These are phyloP conservation scores for Lithospermum erythrorhizon DNA, from an alignment of 257 asterid species.

Conservation along the genomic window DNA sequence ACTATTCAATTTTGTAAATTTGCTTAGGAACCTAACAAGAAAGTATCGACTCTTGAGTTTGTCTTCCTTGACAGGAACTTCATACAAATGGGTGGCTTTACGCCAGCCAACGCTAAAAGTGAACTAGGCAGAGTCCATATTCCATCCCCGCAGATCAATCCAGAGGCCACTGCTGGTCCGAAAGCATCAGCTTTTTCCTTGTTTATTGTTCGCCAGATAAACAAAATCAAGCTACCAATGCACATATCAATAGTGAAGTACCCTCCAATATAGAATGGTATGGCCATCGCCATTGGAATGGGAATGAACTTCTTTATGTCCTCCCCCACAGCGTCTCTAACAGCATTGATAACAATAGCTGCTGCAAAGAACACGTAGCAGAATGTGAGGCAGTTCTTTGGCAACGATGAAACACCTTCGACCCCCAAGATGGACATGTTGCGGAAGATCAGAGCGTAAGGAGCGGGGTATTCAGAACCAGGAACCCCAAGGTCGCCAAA, in stretches of 20 bases:
- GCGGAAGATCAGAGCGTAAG: constrained; percentile 34
- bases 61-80: constrained; percentile 41
- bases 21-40: constrained; percentile 10
- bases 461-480: constrained; percentile 47
- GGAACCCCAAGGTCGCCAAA: constrained; percentile 41
- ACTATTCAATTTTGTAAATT: background rate
- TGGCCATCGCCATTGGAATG: constrained; percentile 74
- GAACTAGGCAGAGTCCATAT: constrained; percentile 51
- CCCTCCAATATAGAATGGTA: constrained; percentile 52
- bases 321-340: constrained; percentile 44
- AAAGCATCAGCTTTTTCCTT: constrained; percentile 48
- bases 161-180: constrained; percentile 59
- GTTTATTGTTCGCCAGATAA: constrained; percentile 39
- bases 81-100: constrained; percentile 63
- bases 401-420: constrained; percentile 55
- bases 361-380: constrained; percentile 49
- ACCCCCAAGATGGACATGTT: constrained; percentile 61
- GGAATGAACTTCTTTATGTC: constrained; percentile 38
- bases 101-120: constrained; percentile 43
- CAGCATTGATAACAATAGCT: constrained; percentile 36
- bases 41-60: constrained; percentile 25
- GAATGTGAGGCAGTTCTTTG: constrained; percentile 39
- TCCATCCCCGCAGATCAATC: constrained; percentile 59
- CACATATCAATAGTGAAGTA: constrained; percentile 62
- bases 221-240: constrained; percentile 48